A percentile compares a stretch with the other conserved stretches of the same genome.
phyloP scores from a whole-genome alignment of 2,329 filamentous ascomycete species.

The Pestalotiopsis fici region DNA sequence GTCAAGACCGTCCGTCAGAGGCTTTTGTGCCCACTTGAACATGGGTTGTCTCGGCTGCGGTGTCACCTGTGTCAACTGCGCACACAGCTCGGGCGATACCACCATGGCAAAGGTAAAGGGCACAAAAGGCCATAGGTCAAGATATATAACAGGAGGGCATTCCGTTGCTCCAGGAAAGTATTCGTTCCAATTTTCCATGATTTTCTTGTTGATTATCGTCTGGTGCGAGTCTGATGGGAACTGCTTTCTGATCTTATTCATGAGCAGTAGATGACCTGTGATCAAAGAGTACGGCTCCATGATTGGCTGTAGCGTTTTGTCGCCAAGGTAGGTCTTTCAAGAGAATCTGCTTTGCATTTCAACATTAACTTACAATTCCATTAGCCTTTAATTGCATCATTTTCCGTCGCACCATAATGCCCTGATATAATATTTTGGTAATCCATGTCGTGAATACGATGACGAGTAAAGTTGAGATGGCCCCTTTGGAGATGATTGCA shows the following conservation, averaged over 20 bases:
- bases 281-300: neutral
- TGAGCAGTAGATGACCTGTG: neutral
- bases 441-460: neutral
- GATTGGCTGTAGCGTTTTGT: neutral
- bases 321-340: neutral
- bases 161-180: constrained; percentile 13
- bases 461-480: neutral
- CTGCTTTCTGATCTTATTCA: neutral
- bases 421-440: neutral
- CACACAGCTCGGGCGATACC: constrained; percentile 7
- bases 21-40: constrained; percentile 10
- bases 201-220: constrained; percentile 1
- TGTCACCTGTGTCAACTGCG: constrained; percentile 13
- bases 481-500: neutral
- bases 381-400: neutral
- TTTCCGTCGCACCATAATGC: neutral
- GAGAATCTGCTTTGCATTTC: neutral
- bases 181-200: constrained; percentile 11
- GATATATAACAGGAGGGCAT: constrained; percentile 18
- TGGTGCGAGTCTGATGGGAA: constrained; percentile 8
- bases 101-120: constrained; percentile 14
- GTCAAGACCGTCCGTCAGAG: constrained; percentile 12
- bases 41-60: constrained; percentile 13
- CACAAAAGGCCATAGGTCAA: constrained; percentile 21
- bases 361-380: neutral